phyloP scores from a whole-genome alignment of 257 asterid genomes.

The Vinca minor region DNA sequence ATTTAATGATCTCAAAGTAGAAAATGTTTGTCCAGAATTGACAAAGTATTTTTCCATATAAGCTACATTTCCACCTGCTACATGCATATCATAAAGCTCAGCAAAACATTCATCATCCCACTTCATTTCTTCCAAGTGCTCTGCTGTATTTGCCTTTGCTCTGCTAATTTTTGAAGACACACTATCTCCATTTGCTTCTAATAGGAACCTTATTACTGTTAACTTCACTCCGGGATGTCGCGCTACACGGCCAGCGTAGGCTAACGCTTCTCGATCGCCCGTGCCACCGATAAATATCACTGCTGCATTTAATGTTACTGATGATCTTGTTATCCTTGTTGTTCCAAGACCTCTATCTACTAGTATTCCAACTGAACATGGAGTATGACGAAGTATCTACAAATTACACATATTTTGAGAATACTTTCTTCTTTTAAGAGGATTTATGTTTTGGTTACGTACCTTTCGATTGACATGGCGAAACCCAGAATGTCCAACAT shows the following conservation, averaged over 20 bases:
- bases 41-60: slow-evolving; percentile 82
- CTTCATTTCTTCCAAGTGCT: slow-evolving; percentile 82
- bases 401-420: background rate
- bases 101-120: slow-evolving; percentile 84
- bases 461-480: slow-evolving; percentile 88
- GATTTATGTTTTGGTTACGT: too few relatives aligned
- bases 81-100: slow-evolving; percentile 68
- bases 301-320: slow-evolving; percentile 59
- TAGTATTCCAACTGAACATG: slow-evolving; percentile 73
- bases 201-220: slow-evolving; percentile 69
- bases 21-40: slow-evolving; percentile 83
- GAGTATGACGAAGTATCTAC: slow-evolving; percentile 79
- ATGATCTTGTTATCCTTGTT: slow-evolving; percentile 35
- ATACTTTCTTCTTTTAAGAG: too few relatives aligned
- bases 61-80: slow-evolving; percentile 78
- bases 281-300: slow-evolving; percentile 91
- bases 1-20: slow-evolving; percentile 63
- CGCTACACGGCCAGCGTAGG: slow-evolving; percentile 80
- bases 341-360: slow-evolving; percentile 84
- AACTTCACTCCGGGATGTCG: slow-evolving; percentile 78
- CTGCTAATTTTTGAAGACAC: slow-evolving; percentile 57
- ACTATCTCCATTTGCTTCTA: slow-evolving; percentile 61
- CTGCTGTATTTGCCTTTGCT: slow-evolving; percentile 60
- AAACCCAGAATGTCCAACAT: slow-evolving; percentile 53
- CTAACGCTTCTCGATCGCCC: slow-evolving; percentile 79